Conservation (phyloP, 805 yeast species). For the Blastobotrys americana region DNA sequence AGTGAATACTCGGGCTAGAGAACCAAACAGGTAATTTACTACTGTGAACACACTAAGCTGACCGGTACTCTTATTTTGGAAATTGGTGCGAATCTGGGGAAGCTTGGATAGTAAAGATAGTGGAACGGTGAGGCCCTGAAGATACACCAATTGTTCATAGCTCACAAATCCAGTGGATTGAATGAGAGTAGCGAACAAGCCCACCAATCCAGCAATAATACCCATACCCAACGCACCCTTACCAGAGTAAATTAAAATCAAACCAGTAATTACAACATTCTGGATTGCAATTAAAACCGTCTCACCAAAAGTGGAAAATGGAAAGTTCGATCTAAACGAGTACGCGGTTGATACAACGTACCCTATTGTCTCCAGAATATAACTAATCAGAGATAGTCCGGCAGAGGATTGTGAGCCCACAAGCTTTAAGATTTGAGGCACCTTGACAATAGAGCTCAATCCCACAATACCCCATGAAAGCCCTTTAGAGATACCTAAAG, state of each 20-base stretch:
- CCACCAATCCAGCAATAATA: constrained; percentile 21
- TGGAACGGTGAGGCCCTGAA: constrained; percentile 34
- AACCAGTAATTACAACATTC: constrained; percentile 28
- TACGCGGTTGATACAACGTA: constrained; percentile 33
- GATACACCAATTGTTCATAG: constrained; percentile 17
- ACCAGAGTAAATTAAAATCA: constrained; percentile 26
- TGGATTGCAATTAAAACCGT: constrained; percentile 33
- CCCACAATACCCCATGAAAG: constrained; percentile 34
- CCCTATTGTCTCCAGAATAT: constrained; percentile 31
- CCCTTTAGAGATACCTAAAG: constrained; percentile 29
- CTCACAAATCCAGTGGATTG: constrained; percentile 24
- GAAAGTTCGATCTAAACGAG: constrained; percentile 31
- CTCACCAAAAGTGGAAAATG: constrained; percentile 37
- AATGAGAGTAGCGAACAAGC: constrained; percentile 17
- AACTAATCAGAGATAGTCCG: constrained; percentile 33
- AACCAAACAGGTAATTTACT: constrained; percentile 33
- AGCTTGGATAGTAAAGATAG: constrained; percentile 32
- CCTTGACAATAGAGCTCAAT: constrained; percentile 34
- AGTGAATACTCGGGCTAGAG: constrained; percentile 36
- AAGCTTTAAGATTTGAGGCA: constrained; percentile 37
- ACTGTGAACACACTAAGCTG: constrained; percentile 35
- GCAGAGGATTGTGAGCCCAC: constrained; percentile 28
- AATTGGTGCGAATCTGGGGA: constrained; percentile 34
- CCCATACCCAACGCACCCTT: constrained; percentile 13
- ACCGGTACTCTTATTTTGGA: constrained; percentile 33